phyloP scores from a whole-genome alignment of 1,139 yeast species.

The Neolecta irregularis region DNA sequence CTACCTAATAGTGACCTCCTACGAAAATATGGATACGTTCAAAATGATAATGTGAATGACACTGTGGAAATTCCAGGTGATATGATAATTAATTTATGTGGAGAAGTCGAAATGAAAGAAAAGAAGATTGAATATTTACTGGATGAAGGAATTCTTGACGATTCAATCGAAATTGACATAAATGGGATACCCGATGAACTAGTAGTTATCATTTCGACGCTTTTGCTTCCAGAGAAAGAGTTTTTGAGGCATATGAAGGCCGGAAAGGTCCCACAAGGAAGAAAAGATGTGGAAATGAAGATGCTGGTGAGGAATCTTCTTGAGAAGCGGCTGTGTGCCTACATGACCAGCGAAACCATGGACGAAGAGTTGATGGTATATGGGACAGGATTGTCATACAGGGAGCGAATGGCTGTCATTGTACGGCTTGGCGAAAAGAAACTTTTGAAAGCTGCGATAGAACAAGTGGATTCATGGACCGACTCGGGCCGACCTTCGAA shows the following conservation, averaged over 20 bases:
- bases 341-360: slow-evolving; percentile 12
- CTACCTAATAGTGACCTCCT: slow-evolving; percentile 78
- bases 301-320: slow-evolving; percentile 12
- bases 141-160: slow-evolving; percentile 21
- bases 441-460: slow-evolving; percentile 11
- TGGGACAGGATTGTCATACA: slow-evolving; percentile 8
- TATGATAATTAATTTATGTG: slow-evolving; percentile 9
- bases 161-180: slow-evolving; percentile 20
- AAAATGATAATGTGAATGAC: slow-evolving; percentile 57
- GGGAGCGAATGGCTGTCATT: slow-evolving; percentile 14
- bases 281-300: slow-evolving; percentile 11
- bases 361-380: slow-evolving; percentile 15
- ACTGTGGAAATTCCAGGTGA: slow-evolving; percentile 48
- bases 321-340: slow-evolving; percentile 10
- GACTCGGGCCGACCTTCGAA: too few relatives aligned
- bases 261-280: slow-evolving; percentile 10
- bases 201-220: slow-evolving; percentile 11
- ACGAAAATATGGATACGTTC: slow-evolving; percentile 78
- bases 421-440: slow-evolving; percentile 15
- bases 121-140: slow-evolving; percentile 17
- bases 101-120: slow-evolving; percentile 7
- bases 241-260: slow-evolving; percentile 8
- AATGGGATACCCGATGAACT: slow-evolving; percentile 14
- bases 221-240: slow-evolving; percentile 9
- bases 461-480: too few relatives aligned